Evolutionary conservation across 768 basidiomycete species (phyloP), one percentile per base, ranked within the genome.

Genomic region (Udeniomyces megalosporus): DNA sequence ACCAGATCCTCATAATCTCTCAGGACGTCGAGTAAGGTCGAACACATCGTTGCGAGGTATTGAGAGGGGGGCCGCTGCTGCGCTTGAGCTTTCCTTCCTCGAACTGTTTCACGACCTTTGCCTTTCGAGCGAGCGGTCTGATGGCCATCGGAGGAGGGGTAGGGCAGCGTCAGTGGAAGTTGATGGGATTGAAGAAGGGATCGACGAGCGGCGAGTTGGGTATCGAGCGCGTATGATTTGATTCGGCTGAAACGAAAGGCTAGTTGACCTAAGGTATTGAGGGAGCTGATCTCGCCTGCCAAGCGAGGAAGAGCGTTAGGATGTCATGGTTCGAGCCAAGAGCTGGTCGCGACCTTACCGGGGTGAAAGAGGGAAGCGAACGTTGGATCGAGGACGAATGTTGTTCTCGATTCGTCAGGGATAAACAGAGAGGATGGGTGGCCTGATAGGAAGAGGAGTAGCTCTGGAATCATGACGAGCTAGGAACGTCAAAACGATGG

Each of bases 371-470:
- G 80, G 3, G 82, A 77, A 6, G 72, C 69, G 68, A 89, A 84
- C 0, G 82, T 79, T 4, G 85, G 80, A 0, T 69, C 82, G 79
- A 46, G 86, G 17, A 60, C 56, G 29, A 67, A 64, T 17, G 67
- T 66, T 17, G 57, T 46, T n/a, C n/a, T 20, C 26, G 66, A 17
- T 42, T 42, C 47, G 12, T 67, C 24, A 8, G 70, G 34, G 74
- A 82, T 56, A 50, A 95, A 90, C 56, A 95, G 77, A 1, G 88
- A 86, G 0, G 91, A 92, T 4, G 81, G 78, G 75, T 95, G 89
- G 42, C 90, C 91, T 2, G 86, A 83, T 52, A 95, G 82, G 58
- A 91, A 78, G 61, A 91, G 81, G 49, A 93, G 79, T 60, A 92
- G 77, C 74, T 93, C 91, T 68, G 88, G 84, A 66, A 92, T 86